Percentiles rank a stretch among this genome's conserved stretches.
These are phyloP conservation scores for Sclerotinia trifoliorum DNA, from an alignment of 2,329 filamentous ascomycete species.

Conservation along the genomic window DNA sequence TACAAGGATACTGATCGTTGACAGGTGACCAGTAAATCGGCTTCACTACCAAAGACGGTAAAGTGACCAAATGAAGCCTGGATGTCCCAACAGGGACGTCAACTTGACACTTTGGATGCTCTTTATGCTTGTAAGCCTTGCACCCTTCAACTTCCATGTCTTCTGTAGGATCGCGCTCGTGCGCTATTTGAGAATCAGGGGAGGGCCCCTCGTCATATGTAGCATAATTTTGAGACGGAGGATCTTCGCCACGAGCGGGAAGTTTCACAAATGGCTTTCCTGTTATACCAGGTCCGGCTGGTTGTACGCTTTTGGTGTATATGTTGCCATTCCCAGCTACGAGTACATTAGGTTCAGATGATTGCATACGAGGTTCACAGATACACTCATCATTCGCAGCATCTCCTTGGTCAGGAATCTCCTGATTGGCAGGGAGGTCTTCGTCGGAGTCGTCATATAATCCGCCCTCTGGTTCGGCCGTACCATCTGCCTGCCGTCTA, in stretches of 20 bases:
- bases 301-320: conserved; percentile 9
- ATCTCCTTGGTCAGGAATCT: conserved; percentile 21
- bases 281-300: conserved; percentile 43
- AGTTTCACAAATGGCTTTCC: conserved; percentile 50
- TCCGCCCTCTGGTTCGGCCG: not conserved
- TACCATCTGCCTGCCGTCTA: conserved; percentile 14
- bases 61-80: conserved; percentile 81
- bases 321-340: not conserved
- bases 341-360: not conserved
- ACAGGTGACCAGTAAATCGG: conserved; percentile 98
- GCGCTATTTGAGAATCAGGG: conserved; percentile 11
- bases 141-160: conserved; percentile 31
- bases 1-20: conserved; percentile 79
- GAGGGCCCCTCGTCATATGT: not conserved
- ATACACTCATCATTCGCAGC: conserved; percentile 19
- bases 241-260: conserved; percentile 33
- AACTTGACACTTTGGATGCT: conserved; percentile 36
- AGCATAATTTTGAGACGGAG: not conserved
- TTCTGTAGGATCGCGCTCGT: conserved; percentile 28
- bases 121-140: conserved; percentile 34
- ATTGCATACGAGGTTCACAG: not conserved
- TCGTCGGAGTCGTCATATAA: not conserved
- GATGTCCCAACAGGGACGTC: conserved; percentile 85
- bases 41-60: conserved; percentile 83
- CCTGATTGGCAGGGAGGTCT: not conserved